Conservation (phyloP, 306 rosid species). For the Gastrolobium villosum region DNA sequence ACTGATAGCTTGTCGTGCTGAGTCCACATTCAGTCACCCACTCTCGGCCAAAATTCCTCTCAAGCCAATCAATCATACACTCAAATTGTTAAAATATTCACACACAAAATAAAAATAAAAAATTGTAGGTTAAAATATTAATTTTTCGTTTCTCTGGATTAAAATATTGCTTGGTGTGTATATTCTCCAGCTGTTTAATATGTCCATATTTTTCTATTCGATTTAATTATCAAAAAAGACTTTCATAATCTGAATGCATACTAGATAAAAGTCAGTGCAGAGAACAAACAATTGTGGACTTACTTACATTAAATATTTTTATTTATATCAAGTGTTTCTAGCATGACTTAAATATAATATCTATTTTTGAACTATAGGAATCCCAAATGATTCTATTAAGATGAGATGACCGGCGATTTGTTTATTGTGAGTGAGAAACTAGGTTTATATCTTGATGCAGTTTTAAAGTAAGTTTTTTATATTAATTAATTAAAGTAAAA, state of each 20-base stretch:
- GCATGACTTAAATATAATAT: not conserved
- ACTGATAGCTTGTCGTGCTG: not conserved
- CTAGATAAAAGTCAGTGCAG: not conserved
- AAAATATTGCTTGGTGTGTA: not conserved
- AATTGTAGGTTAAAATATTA: not conserved
- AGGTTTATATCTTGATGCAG: not conserved
- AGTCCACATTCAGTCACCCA: not conserved
- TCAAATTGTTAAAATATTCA: not conserved
- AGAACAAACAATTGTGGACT: not conserved
- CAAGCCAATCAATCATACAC: not conserved
- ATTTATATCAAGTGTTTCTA: not conserved
- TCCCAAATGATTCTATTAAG: not conserved
- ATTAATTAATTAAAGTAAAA: no score
- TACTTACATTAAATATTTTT: not conserved
- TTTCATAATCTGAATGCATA: not conserved
- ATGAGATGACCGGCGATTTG: not conserved
- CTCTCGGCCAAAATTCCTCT: no score
- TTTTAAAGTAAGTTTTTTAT: no score
- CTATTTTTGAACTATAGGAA: not conserved
- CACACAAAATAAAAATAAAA: no score
- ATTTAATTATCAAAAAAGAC: not conserved
- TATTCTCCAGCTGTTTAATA: not conserved
- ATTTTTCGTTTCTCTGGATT: not conserved
- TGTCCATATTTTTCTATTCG: slow-evolving; percentile 4
- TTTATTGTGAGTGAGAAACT: not conserved